A percentile compares a stretch with the other conserved stretches of the same genome.
Conservation (phyloP, 2,329 filamentous ascomycete species). For the Pseudogymnoascus verrucosus region DNA sequence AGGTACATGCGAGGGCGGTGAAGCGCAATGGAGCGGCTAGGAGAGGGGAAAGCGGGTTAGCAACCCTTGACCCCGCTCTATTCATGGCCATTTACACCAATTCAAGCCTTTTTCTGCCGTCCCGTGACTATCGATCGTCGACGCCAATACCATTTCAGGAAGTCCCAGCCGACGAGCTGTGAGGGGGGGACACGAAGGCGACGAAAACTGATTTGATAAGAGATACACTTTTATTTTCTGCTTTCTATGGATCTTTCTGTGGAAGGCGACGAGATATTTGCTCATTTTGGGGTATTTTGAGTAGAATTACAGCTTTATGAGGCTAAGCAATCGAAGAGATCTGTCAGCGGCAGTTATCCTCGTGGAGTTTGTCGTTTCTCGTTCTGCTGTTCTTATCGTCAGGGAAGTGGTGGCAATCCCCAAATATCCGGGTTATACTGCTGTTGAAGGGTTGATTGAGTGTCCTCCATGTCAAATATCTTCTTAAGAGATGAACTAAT, state of each 20-base stretch:
- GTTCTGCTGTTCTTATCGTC: neutral
- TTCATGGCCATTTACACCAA: neutral
- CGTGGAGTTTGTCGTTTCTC: neutral
- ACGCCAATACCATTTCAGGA: neutral
- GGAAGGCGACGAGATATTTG: neutral
- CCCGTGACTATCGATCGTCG: neutral
- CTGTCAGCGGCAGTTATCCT: neutral
- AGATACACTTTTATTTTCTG: neutral
- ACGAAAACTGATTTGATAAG: constrained; percentile 2
- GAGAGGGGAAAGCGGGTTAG: neutral
- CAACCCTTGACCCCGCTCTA: neutral
- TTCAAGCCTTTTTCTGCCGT: neutral
- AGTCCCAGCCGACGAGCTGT: neutral
- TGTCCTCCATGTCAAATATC: neutral
- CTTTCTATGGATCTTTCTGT: neutral
- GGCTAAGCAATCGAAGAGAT: neutral
- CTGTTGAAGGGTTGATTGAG: neutral
- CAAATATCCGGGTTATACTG: neutral
- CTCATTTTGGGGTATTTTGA: neutral
- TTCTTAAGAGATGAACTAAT: neutral
- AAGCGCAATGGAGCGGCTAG: constrained; percentile 2
- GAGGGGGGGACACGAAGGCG: neutral
- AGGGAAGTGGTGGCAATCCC: neutral
- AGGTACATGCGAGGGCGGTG: constrained; percentile 4
- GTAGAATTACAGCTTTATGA: neutral